Conservation (phyloP, 176 grass and related monocot species). For the Triticum aestivum region DNA sequence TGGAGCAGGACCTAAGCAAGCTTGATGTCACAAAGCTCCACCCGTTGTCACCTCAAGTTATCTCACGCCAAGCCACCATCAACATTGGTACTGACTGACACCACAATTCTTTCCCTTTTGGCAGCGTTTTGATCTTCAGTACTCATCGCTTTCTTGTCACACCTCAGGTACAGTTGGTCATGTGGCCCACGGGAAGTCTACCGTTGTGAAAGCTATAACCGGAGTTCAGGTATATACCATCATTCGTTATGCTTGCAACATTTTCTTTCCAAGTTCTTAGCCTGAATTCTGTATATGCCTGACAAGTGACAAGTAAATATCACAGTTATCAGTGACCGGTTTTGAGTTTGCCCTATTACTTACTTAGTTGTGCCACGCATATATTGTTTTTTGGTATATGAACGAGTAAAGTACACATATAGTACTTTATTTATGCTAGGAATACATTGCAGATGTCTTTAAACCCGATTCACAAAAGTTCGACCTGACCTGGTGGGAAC, state of each 20-base stretch:
- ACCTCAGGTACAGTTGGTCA: slow-evolving; percentile 20
- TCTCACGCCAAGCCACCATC: slow-evolving; percentile 76
- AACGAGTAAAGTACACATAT: neutral
- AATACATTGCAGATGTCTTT: neutral
- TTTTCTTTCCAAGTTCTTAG: neutral
- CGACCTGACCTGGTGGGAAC: too few species aligned
- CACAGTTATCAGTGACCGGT: neutral
- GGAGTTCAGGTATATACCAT: slow-evolving; percentile 63
- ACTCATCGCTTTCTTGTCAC: too few species aligned
- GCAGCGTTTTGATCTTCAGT: neutral
- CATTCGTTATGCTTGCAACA: neutral
- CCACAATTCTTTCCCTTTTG: too few species aligned
- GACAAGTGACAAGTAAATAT: neutral
- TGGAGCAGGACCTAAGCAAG: slow-evolving; percentile 92
- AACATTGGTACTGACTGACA: slow-evolving; percentile 63
- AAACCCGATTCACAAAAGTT: neutral
- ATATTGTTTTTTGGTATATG: neutral
- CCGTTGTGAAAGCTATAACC: slow-evolving; percentile 85
- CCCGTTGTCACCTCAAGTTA: slow-evolving; percentile 78
- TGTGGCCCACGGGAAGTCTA: slow-evolving; percentile 87
- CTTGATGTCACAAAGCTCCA: slow-evolving; percentile 78
- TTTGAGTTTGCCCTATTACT: too few species aligned
- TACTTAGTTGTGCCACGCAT: neutral
- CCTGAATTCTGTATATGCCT: neutral
- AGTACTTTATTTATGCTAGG: neutral